Evolutionary conservation across 2,329 filamentous ascomycete species (phyloP), one percentile per base, ranked within the genome.

Genomic region (Botrytis elliptica): DNA sequence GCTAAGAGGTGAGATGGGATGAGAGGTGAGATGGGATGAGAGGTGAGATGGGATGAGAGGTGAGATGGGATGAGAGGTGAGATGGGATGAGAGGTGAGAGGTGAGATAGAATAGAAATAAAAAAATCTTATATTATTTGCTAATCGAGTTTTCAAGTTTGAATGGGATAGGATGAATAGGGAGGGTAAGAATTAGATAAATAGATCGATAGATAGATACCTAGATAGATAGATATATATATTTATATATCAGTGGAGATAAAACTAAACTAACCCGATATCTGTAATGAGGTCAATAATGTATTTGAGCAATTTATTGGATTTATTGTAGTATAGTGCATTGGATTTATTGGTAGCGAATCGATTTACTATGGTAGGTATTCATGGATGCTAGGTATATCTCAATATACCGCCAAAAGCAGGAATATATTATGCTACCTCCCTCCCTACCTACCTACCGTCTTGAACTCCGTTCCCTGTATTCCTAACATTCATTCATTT

Each of bases 121-220:
- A 0, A 55, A n/a, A 55, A 16, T 55, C 12, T 9, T 2, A n/a
- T n/a, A 1, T 16, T n/a, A 1, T 16, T n/a, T n/a, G 25, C 6
- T 7, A 10, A 55, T 16, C 2, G 25, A 55, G 49, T 55, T 55
- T 12, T 16, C 2, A 12, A 55, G 49, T 55, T 55, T 12, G 22
- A 9, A 49, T 49, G 4, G n/a, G n/a, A n/a, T n/a, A n/a, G 8
- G 46, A 49, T 49, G 46, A 8, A 52, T 52, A 12, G 16, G 14
- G 20, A 25, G 8, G 20, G 9, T 10, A 20, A 8, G 44, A 46
- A 8, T 20, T 20, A 8, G 36, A 36, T 36, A 36, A 1, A 36
- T 36, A 36, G 44, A 46, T 46, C 18, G 7, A 46, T 46, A 4
- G 4, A 46, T 46, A 22, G 2, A 46, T 29, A 29, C 29, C 29